Evolutionary conservation across 2,329 filamentous ascomycete species (phyloP).

Genomic region (Penicillium paneum): DNA sequence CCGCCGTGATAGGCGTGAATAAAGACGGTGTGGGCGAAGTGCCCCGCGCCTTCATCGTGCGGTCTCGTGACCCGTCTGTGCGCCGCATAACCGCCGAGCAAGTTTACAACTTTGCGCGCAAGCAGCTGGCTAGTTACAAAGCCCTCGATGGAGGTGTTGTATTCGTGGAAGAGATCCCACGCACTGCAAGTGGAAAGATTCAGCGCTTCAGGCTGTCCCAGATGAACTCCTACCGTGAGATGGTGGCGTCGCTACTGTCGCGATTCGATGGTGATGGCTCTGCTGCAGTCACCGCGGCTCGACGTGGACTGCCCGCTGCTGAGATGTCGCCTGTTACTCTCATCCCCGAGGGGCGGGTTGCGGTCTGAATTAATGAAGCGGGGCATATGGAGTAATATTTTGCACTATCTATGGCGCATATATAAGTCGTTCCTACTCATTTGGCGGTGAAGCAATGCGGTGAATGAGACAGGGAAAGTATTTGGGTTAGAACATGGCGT

Average conservation of each 20-base stretch:
- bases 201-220: constrained; percentile 41
- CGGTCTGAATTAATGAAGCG: constrained; percentile 10
- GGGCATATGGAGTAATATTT: background rate
- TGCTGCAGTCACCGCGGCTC: background rate
- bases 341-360: constrained; percentile 21
- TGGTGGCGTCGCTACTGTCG: constrained; percentile 32
- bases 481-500: background rate
- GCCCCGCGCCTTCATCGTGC: constrained; percentile 49
- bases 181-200: constrained; percentile 52
- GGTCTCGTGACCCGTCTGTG: constrained; percentile 19
- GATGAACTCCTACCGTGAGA: constrained; percentile 40
- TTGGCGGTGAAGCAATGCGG: background rate
- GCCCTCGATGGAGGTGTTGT: constrained; percentile 47
- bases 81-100: constrained; percentile 38
- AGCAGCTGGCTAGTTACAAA: constrained; percentile 49
- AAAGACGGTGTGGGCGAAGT: constrained; percentile 36
- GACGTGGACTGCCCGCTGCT: background rate
- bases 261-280: constrained; percentile 18
- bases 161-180: constrained; percentile 50
- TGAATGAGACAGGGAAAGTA: background rate
- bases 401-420: background rate
- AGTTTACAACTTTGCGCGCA: constrained; percentile 43
- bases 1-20: constrained; percentile 47
- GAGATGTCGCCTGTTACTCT: constrained; percentile 1
- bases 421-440: background rate